Base-by-base conservation (phyloP, 2,329 filamentous ascomycete genomes). In the Nannizzia gypsea region DNA sequence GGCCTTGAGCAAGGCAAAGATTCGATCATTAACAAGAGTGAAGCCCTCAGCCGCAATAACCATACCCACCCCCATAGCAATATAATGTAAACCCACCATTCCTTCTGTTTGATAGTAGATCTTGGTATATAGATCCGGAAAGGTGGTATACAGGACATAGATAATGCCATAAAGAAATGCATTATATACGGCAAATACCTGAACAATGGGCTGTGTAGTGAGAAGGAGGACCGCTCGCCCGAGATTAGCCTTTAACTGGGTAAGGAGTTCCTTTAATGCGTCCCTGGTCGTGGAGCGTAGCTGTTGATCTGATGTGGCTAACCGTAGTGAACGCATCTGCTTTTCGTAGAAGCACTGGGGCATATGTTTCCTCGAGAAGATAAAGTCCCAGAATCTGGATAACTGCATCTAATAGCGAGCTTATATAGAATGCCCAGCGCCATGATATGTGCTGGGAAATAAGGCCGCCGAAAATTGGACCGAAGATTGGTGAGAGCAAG, bases 381-480 rank as follows among this genome's bases (percentile, higher is more conserved):
- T 62, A 22, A 73, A 62, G 5, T 70, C 72, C n/a, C 68, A 62
- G 1, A 74, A 60, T 28, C 24, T 68, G 61, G 9, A 73, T 61
- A 22, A 34, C 57, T 20, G 46, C 57, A 28, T 61, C 59, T 17
- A 42, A 54, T 2, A 38, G 3, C 9, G 52, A 56, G 0, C 84
- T 86, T 0, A 82, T 77, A 72, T 81, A 88, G 73, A 89, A 90
- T 6, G 83, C 81, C 87, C 87, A 90, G 42, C 86, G 79, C 87
- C 87, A 90, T 0, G 80, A 83, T 6, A 79, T 82, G 75, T 80
- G 63, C 65, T 85, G 73, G 0, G 83, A 77, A 24, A 88, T 83
- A 67, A 84, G 88, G 0, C 82, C 84, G 8, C 84, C 85, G 0
- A 80, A 79, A 63, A 52, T 52, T 0, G 85, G 86, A 0, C 85